phyloP scores from a whole-genome alignment of 164 flowering plant genomes.

The Macadamia integrifolia region DNA sequence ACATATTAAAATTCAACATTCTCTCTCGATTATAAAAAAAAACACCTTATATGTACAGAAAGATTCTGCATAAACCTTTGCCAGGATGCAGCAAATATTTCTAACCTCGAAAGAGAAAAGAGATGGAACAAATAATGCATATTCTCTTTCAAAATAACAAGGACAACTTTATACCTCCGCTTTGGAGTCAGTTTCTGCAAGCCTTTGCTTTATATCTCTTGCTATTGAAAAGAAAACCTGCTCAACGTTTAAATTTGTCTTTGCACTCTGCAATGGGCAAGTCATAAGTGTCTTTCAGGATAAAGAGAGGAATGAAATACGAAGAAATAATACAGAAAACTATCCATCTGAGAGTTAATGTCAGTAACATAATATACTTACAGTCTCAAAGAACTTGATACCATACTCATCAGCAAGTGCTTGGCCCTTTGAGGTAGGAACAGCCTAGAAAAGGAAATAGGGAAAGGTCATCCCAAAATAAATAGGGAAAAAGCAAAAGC shows the following conservation, averaged over 20 bases:
- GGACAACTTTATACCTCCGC: conserved; percentile 37
- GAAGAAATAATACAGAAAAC: not conserved
- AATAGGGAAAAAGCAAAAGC: no score
- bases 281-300: conserved; percentile 7
- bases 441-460: conserved; percentile 38
- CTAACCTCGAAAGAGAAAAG: no score
- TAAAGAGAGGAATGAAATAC: not conserved
- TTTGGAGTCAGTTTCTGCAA: conserved; percentile 57
- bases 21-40: no score
- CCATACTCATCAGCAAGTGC: conserved; percentile 87
- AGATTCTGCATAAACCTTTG: no score
- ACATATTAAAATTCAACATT: no score
- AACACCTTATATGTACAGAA: no score
- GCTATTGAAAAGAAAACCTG: conserved; percentile 80
- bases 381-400: conserved; percentile 76
- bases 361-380: conserved; percentile 22
- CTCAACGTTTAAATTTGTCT: conserved; percentile 76
- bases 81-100: no score
- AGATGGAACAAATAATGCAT: no score
- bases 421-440: conserved; percentile 78
- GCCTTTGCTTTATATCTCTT: conserved; percentile 80
- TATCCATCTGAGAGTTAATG: not conserved
- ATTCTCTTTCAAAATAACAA: no score
- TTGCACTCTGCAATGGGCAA: conserved; percentile 55
- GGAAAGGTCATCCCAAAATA: not conserved